A percentile compares a stretch with the other conserved stretches of the same genome.
phyloP scores from a whole-genome alignment of 768 basidiomycete species.

The Amanita fuliginea region DNA sequence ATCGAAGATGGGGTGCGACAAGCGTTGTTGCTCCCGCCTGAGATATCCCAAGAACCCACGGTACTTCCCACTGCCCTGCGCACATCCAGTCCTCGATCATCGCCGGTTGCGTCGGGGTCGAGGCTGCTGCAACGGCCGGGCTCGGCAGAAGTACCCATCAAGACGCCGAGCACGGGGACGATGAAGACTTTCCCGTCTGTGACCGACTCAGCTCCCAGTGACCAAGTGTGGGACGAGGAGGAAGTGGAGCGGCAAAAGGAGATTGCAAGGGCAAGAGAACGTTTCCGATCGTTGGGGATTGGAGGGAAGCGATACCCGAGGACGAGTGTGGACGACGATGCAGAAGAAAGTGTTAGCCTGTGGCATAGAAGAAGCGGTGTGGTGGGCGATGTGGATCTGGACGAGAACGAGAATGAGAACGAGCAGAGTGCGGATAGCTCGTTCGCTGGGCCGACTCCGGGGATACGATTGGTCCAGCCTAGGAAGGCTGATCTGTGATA shows the following conservation, averaged over 20 bases:
- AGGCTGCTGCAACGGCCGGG: slow-evolving; percentile 17
- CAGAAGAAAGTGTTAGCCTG: slow-evolving; percentile 50
- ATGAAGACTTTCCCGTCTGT: slow-evolving; percentile 37
- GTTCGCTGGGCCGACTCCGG: slow-evolving; percentile 10
- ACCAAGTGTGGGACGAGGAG: slow-evolving; percentile 28
- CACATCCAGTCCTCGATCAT: slow-evolving; percentile 25
- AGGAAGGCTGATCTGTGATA: not conserved
- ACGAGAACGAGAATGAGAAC: slow-evolving; percentile 12
- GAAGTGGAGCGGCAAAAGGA: slow-evolving; percentile 14
- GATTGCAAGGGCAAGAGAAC: slow-evolving; percentile 16
- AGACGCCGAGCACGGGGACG: slow-evolving; percentile 12
- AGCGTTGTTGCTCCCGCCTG: slow-evolving; percentile 21
- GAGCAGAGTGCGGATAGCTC: slow-evolving; percentile 17
- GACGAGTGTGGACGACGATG: slow-evolving; percentile 40
- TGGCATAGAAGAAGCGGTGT: slow-evolving; percentile 23
- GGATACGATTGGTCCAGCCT: slow-evolving; percentile 30
- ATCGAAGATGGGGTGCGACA: slow-evolving; percentile 11
- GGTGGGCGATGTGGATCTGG: slow-evolving; percentile 14
- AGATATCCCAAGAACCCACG: slow-evolving; percentile 19
- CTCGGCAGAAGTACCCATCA: slow-evolving; percentile 26
- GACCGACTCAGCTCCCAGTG: slow-evolving; percentile 34
- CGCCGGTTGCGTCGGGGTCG: slow-evolving; percentile 8
- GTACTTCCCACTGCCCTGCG: slow-evolving; percentile 33
- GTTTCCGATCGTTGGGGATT: slow-evolving; percentile 18
- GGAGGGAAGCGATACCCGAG: slow-evolving; percentile 36